Evolutionary conservation across 371 early-diverging fungal genomes (phyloP), one percentile per base, ranked within the genome.

Genomic region (Mortierella sp.): DNA sequence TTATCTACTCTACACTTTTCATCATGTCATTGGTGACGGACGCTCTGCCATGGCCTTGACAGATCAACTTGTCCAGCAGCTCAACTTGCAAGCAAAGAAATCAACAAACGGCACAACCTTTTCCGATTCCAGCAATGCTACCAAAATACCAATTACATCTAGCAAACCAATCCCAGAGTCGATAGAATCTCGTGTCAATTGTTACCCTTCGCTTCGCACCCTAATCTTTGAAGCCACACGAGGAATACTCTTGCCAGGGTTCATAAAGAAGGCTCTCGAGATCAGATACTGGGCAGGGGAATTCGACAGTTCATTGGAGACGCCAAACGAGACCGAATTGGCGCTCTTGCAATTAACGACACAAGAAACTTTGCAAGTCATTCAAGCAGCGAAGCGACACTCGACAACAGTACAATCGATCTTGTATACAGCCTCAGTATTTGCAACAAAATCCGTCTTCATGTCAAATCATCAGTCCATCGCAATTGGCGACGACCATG

Each of bases 21-120:
- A 75, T 24, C 81, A 81, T 59, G 62, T 58, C 30, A 81, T 81
- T 28, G 81, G 47, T 1, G 81, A 81, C 35, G 81, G 81, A 6
- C 75, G 81, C 3, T 75, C 73, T 0, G 81, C 70, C n/a, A 62
- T 72, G 67, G 70, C 60, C 0, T 32, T 81, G 28, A 66, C 67
- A 8, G 70, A 65, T 3, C 76, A 81, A 35, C 58, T 81, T 5
- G 22, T 72, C 16, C 61, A 81, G 30, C 67, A 30, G 24, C 43
- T 78, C 45, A 77, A 77, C 62, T 22, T 16, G 3, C 70, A 65
- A 49, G 32, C 40, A 26, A 8, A 54, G 49, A 10, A 43, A 35
- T 18, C 49, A 9, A 14, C 43, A 43, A 43, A 43, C 43, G 14
- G n/a, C 1, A 14, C 35, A 16, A 5, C 4, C 39, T 3, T 49